Conservation (phyloP, 768 basidiomycete species). For the Cubamyces sp. region DNA sequence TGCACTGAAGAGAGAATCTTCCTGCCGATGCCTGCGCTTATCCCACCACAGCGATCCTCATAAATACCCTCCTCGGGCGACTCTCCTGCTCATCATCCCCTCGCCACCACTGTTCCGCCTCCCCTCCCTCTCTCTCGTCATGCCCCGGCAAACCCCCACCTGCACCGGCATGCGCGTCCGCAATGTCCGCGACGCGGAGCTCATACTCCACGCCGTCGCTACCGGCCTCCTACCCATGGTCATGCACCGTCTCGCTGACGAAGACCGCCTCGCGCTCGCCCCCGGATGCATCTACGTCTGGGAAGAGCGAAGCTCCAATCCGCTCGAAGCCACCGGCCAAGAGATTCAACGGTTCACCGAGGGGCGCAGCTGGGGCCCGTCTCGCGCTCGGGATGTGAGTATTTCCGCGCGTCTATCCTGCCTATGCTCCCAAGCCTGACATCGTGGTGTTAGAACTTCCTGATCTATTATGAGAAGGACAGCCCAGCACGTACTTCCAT, state of each 20-base stretch:
- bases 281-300: constrained; percentile 45
- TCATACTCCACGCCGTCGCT: constrained; percentile 44
- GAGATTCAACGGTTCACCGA: constrained; percentile 45
- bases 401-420: constrained; percentile 11
- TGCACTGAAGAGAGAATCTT: constrained; percentile 9
- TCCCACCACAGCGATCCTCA: constrained; percentile 8
- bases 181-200: constrained; percentile 41
- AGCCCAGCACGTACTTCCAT: constrained; percentile 30
- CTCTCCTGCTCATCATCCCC: constrained; percentile 20
- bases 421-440: constrained; percentile 21
- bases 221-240: constrained; percentile 41
- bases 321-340: constrained; percentile 39
- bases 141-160: constrained; percentile 41
- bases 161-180: constrained; percentile 41
- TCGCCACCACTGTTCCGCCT: constrained; percentile 12
- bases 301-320: constrained; percentile 41
- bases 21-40: constrained; percentile 16
- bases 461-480: constrained; percentile 46
- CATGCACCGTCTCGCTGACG: constrained; percentile 43
- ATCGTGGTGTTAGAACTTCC: constrained; percentile 37
- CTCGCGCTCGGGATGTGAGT: constrained; percentile 39
- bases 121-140: constrained; percentile 11
- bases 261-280: constrained; percentile 40
- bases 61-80: constrained; percentile 15
- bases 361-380: constrained; percentile 43